Base-by-base conservation (phyloP, 1,284 basidiomycete species). In the Sanguinoderma infundibulare region DNA sequence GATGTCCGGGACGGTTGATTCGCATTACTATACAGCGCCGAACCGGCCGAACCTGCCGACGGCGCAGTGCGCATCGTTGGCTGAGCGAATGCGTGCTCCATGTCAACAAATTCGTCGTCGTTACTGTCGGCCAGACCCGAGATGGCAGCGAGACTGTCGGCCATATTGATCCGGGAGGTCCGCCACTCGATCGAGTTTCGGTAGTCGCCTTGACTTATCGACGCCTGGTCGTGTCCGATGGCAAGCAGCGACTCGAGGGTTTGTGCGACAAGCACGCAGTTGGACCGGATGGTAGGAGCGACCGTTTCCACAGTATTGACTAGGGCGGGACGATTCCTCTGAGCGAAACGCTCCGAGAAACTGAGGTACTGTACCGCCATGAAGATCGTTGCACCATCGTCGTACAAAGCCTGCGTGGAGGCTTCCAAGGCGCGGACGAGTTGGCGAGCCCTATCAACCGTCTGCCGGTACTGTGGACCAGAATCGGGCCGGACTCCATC, bases 121-220 rank as follows among this genome's bases (percentile, higher is more conserved):
- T 75, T 80, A 59, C 75, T 42, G 14, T 60, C 59, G 17, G 50
- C 52, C 24, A 64, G 71, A 53, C 47, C 76, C 62, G 51, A 77
- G 44, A 47, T 46, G 22, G 40, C 15, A 32, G 78, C 78, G 51
- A 85, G 77, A 59, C 76, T 78, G 61, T 83, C 81, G 64, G 85
- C 82, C 63, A 83, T 77, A 69, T 87, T 89, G 59, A 89, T 74
- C 10, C 87, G 84, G 20, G 89, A 89, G 75, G 86, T 83, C 32
- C 90, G 81, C 86, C 87, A 86, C 58, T 90, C 86, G 57, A 91
- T 91, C 2, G 89, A 89, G 4, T 83, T 85, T 55, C 79, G 84
- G 73, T 91, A 91, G 60, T 89, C 87, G 51, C 82, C 84, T 70
- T 85, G 83, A 20, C 85, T 83, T 51, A 89, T 78, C 24, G 87